phyloP scores from a whole-genome alignment of 176 grass and related monocot species.

The Hsuehochloa calcarea region DNA sequence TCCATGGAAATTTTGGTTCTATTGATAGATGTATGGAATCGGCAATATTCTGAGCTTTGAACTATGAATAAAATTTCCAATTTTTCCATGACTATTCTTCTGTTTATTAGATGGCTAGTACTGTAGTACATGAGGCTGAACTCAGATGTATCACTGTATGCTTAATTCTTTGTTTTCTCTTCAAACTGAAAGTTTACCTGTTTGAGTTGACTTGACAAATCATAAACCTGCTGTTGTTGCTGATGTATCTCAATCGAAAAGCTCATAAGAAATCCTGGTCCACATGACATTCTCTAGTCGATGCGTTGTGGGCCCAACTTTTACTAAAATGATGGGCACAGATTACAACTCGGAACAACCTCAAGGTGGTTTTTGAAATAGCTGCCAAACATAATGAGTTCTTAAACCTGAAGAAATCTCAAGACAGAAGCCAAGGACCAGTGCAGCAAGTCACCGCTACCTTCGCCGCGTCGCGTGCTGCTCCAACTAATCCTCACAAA shows the following conservation, averaged over 20 bases:
- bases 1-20: neutral
- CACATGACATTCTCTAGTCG: neutral
- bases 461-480: neutral
- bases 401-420: constrained; percentile 30
- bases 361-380: constrained; percentile 5
- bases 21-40: neutral
- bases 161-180: neutral
- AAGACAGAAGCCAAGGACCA: neutral
- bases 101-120: neutral
- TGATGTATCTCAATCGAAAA: neutral
- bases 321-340: neutral
- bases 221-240: neutral
- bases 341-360: neutral
- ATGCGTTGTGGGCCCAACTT: neutral
- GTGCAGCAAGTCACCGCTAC: neutral
- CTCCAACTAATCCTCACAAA: neutral
- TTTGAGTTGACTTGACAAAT: neutral
- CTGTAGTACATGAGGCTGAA: neutral
- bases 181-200: neutral
- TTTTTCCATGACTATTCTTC: neutral
- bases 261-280: neutral
- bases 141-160: neutral
- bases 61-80: neutral
- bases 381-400: neutral
- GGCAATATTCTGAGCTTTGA: neutral